These are phyloP conservation scores for Piper longum DNA, from an alignment of 164 flowering plant genomes.

Conservation along the genomic window DNA sequence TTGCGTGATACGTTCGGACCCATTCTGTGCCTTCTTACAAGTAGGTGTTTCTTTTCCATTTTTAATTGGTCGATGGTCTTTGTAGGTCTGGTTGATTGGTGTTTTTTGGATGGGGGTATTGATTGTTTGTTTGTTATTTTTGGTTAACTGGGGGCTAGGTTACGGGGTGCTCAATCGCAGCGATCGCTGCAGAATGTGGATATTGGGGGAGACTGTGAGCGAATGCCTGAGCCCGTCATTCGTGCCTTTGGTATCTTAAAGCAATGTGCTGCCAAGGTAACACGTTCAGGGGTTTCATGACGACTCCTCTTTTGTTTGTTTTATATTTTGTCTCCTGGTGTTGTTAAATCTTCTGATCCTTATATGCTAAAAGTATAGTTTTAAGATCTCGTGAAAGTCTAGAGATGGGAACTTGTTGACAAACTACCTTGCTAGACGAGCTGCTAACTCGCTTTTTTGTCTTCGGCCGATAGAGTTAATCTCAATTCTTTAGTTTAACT, in stretches of 20 bases:
- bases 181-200: conserved; percentile 95
- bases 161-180: conserved; percentile 99
- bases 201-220: conserved; percentile 88
- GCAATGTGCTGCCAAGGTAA: conserved; percentile 97
- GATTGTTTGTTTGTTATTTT: too few species aligned
- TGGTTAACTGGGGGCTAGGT: conserved; percentile 17
- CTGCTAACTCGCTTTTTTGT: too few species aligned
- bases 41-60: conserved; percentile 19
- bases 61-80: not conserved
- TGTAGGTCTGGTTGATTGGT: not conserved
- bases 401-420: too few species aligned
- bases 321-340: too few species aligned
- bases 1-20: conserved; percentile 70
- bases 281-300: not conserved
- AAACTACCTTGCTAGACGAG: too few species aligned
- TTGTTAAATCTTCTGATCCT: too few species aligned
- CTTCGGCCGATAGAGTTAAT: too few species aligned
- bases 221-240: conserved; percentile 89
- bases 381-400: too few species aligned
- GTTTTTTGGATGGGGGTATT: too few species aligned
- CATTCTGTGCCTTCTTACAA: conserved; percentile 69
- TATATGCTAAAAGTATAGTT: too few species aligned
- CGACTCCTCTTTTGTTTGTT: not conserved
- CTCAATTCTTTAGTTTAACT: too few species aligned
- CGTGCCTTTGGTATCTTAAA: conserved; percentile 94